phyloP scores from a whole-genome alignment of 106 monocot genomes.

The Triglochin maritima region DNA sequence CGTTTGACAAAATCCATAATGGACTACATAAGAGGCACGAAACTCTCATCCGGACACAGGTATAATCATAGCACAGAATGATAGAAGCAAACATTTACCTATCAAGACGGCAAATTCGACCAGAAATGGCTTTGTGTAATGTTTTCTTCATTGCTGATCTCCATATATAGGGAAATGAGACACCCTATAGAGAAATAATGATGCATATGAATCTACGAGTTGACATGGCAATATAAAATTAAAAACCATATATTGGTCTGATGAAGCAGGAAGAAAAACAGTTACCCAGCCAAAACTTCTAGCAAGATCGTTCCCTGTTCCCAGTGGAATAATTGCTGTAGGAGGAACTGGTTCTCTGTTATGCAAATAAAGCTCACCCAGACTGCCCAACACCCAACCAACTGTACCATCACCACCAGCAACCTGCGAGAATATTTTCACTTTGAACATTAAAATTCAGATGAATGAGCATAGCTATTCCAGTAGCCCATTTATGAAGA shows the following conservation, averaged over 20 bases:
- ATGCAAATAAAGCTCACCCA: conserved; percentile 46
- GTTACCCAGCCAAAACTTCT: conserved; percentile 87
- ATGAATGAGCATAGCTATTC: no score
- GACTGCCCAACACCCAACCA: conserved; percentile 78
- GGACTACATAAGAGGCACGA: no score
- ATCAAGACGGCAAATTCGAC: conserved; percentile 65
- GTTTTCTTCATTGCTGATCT: conserved; percentile 59
- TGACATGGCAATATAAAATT: neutral
- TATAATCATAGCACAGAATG: neutral
- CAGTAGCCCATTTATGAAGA: no score
- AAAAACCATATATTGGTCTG: neutral
- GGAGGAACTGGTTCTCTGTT: conserved; percentile 69
- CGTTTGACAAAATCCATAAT: no score
- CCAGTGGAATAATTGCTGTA: conserved; percentile 71
- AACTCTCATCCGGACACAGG: no score
- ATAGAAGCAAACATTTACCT: conserved; percentile 31
- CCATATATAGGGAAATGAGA: conserved; percentile 93
- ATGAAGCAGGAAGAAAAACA: neutral
- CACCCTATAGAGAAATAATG: conserved; percentile 45
- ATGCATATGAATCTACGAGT: neutral
- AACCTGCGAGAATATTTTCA: conserved; percentile 34
- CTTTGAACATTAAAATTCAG: no score
- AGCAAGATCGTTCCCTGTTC: conserved; percentile 90
- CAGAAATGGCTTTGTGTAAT: conserved; percentile 42
- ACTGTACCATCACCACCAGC: conserved; percentile 95